Evolutionary conservation across 192 early-diverging fungal genomes (phyloP), one percentile per base, ranked within the genome.

Genomic region (Phlyctochytrium bullatum): DNA sequence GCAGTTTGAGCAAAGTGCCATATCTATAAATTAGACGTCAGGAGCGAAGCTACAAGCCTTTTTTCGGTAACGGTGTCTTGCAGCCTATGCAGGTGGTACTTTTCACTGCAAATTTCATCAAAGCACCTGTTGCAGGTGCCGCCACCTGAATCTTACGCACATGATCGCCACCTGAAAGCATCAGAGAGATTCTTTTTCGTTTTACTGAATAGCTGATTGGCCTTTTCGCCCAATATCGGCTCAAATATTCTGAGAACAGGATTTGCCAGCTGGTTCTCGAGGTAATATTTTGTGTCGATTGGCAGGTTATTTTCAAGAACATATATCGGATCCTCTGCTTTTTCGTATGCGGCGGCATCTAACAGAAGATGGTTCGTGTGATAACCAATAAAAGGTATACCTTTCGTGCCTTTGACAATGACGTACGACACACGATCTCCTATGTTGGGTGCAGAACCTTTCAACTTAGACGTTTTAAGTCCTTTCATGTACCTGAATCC

Each of bases 291-390:
- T 0, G 93, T 94, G 73, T 99, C 97, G 59, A 99, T 97, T 1
- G 97, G 95, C 47, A 99, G 79, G 75, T 95, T 99, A 75, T 99
- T 92, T 53, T 99, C 96, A 36, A 99, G 86, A n/a, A 98, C 97
- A 70, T 89, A 97, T 50, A 99, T 89, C 25, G 97, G 97, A 71
- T 99, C 97, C 73, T 99, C 97, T 0, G 96, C 94, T 68, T 96
- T 95, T 63, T 99, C 96, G 68, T 98, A 98, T 4, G 95, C 92
- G 34, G 92, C 89, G 10, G 93, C 87, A 59, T 88, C 88, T 75
- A 47, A 50, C 2, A 23, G 25, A 31, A 0, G 56, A 27, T 51
- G 2, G 2, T 3, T 4, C 14, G 25, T 52, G 24, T 16, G 4
- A 30, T n/a, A 64, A n/a, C 40, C 27, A 17, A 10, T 40, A n/a